These are phyloP conservation scores for Xerocomellus amylosporus DNA, from an alignment of 768 basidiomycete genomes.

Conservation along the genomic window DNA sequence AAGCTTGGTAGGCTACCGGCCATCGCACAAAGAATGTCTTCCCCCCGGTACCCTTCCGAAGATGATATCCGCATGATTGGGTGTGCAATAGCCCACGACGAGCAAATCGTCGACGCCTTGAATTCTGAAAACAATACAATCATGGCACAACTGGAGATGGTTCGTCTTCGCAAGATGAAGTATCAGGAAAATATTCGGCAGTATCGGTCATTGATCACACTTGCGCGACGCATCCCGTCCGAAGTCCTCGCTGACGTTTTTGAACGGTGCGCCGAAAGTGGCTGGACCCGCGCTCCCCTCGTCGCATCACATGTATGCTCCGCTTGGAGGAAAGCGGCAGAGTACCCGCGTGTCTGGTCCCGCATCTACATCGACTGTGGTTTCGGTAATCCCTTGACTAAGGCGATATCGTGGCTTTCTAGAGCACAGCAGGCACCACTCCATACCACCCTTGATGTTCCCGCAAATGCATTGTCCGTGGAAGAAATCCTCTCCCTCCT, in stretches of 20 bases:
- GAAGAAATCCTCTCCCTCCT: slow-evolving; percentile 41
- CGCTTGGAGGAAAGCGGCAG: slow-evolving; percentile 54
- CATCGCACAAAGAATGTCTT: slow-evolving; percentile 18
- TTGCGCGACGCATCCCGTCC: slow-evolving; percentile 53
- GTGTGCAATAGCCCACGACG: slow-evolving; percentile 34
- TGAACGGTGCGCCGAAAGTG: slow-evolving; percentile 46
- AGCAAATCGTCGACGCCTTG: slow-evolving; percentile 39
- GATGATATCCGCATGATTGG: slow-evolving; percentile 19
- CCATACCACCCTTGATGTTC: slow-evolving; percentile 42
- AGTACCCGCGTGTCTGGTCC: slow-evolving; percentile 56
- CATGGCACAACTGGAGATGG: slow-evolving; percentile 37
- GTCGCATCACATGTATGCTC: slow-evolving; percentile 57
- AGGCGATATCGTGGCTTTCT: slow-evolving; percentile 50
- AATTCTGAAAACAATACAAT: slow-evolving; percentile 45
- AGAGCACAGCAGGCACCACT: slow-evolving; percentile 45
- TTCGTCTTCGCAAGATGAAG: slow-evolving; percentile 42
- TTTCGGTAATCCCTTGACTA: slow-evolving; percentile 38
- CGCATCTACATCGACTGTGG: slow-evolving; percentile 51
- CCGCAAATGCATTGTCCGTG: slow-evolving; percentile 30
- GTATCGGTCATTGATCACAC: slow-evolving; percentile 47
- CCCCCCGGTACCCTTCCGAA: slow-evolving; percentile 17
- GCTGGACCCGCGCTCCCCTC: slow-evolving; percentile 55
- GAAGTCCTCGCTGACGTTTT: slow-evolving; percentile 57
- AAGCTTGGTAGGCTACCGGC: neutral
- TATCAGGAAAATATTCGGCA: slow-evolving; percentile 44